Percentiles rank a stretch among this genome's conserved stretches.
Conservation (phyloP, 768 basidiomycete genomes). For the Tubosaeta brunneosetosa region DNA sequence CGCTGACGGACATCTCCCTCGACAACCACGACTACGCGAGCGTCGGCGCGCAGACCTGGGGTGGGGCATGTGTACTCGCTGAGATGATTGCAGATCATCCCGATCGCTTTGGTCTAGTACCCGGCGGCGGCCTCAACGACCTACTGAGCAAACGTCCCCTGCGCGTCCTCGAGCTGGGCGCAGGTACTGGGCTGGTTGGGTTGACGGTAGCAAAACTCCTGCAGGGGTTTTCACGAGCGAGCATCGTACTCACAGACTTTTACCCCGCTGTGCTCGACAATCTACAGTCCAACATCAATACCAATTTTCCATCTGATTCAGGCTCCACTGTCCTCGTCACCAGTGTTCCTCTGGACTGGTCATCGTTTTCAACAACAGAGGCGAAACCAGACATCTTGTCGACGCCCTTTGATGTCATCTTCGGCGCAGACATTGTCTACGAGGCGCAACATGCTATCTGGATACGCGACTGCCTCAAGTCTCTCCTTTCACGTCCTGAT, state of each 20-base stretch:
- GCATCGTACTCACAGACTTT: slow-evolving; percentile 46
- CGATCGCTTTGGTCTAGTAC: slow-evolving; percentile 40
- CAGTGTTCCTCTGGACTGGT: slow-evolving; percentile 39
- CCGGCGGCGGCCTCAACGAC: neutral
- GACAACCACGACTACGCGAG: slow-evolving; percentile 65
- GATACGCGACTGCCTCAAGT: slow-evolving; percentile 41
- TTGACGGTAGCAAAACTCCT: slow-evolving; percentile 37
- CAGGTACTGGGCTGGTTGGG: slow-evolving; percentile 53
- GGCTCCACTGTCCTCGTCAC: slow-evolving; percentile 15
- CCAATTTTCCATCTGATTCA: slow-evolving; percentile 28
- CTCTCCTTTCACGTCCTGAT: slow-evolving; percentile 31
- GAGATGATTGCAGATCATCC: slow-evolving; percentile 66
- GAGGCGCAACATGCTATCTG: slow-evolving; percentile 45
- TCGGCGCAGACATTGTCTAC: slow-evolving; percentile 55
- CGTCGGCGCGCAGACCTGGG: slow-evolving; percentile 89
- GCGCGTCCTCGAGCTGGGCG: slow-evolving; percentile 51
- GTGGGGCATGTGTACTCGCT: slow-evolving; percentile 74
- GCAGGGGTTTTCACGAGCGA: slow-evolving; percentile 4
- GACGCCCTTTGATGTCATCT: slow-evolving; percentile 42
- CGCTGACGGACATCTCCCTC: slow-evolving; percentile 64
- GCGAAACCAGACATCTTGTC: slow-evolving; percentile 23
- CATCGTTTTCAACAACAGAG: slow-evolving; percentile 17
- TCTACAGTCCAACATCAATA: slow-evolving; percentile 38
- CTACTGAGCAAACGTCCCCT: slow-evolving; percentile 12
- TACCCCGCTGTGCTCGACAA: slow-evolving; percentile 47